Conservation (phyloP, 371 early-diverging fungal species). For the Mucor ambiguus region DNA sequence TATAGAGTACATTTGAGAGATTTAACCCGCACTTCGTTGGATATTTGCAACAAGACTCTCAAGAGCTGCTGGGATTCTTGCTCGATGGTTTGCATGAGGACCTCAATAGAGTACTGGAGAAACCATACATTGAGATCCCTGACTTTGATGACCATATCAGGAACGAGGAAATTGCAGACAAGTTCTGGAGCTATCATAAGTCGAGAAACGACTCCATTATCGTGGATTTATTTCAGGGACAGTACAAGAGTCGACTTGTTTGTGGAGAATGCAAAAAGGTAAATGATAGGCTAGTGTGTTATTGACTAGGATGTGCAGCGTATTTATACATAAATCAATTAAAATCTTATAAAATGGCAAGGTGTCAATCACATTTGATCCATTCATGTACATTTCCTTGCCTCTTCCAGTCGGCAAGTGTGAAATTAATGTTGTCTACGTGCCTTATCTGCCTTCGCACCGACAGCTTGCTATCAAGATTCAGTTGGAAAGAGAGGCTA, state of each 20-base stretch:
- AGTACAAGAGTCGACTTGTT: constrained; percentile 74
- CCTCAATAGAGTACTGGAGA: constrained; percentile 59
- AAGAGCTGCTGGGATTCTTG: constrained; percentile 73
- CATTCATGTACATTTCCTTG: constrained; percentile 59
- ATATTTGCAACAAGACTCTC: constrained; percentile 78
- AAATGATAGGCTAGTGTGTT: constrained; percentile 6
- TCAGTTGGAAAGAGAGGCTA: constrained; percentile 46
- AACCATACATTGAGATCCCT: constrained; percentile 68
- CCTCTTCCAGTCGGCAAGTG: constrained; percentile 45
- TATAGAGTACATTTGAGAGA: constrained; percentile 57
- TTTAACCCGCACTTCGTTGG: constrained; percentile 68
- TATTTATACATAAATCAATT: not conserved
- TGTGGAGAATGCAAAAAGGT: constrained; percentile 81
- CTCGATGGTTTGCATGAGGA: constrained; percentile 83
- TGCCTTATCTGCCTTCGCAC: constrained; percentile 41
- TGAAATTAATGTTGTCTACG: constrained; percentile 38
- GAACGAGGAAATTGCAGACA: constrained; percentile 44
- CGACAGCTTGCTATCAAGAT: constrained; percentile 16
- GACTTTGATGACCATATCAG: constrained; percentile 52
- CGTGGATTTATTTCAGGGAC: constrained; percentile 90
- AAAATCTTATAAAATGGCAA: constrained; percentile 12
- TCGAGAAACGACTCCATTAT: constrained; percentile 83
- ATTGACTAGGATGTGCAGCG: not conserved
- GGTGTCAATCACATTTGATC: constrained; percentile 62
- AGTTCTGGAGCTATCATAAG: constrained; percentile 79